These are phyloP conservation scores for Rhinocladiella mackenziei DNA, from an alignment of 2,329 filamentous ascomycete genomes.

Conservation along the genomic window DNA sequence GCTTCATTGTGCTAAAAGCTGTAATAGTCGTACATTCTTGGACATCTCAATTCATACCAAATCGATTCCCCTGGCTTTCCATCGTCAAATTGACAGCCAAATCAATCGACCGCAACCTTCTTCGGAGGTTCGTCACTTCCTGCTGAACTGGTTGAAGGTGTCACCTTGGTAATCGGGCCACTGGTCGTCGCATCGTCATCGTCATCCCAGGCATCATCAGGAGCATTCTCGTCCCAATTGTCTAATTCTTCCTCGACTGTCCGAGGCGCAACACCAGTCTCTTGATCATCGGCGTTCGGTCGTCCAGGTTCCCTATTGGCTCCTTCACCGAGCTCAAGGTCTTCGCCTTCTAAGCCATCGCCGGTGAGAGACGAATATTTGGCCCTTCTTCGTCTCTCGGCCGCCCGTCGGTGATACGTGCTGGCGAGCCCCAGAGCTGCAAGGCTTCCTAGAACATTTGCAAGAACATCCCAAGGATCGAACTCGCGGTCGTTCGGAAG, in stretches of 20 bases:
- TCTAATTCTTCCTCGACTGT: constrained; percentile 78
- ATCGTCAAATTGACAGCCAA: neutral
- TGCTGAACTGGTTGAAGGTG: constrained; percentile 28
- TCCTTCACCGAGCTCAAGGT: constrained; percentile 65
- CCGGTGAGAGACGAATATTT: constrained; percentile 67
- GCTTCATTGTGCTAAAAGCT: constrained; percentile 3
- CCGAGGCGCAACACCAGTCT: constrained; percentile 32
- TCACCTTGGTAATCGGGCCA: constrained; percentile 29
- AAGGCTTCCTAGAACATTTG: constrained; percentile 77
- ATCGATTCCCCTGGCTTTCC: neutral
- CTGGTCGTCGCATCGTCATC: constrained; percentile 44
- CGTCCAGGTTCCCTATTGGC: constrained; percentile 9
- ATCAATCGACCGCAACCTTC: constrained; percentile 28
- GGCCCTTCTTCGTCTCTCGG: constrained; percentile 74
- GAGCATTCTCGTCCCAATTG: constrained; percentile 86
- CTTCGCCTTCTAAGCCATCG: constrained; percentile 46
- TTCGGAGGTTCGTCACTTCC: constrained; percentile 29
- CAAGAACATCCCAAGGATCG: constrained; percentile 80
- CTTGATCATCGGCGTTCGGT: constrained; percentile 18
- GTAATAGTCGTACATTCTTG: constrained; percentile 13
- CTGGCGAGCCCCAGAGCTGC: constrained; percentile 68
- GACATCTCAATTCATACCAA: constrained; percentile 3
- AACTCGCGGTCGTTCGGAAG: constrained; percentile 69
- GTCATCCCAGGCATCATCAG: constrained; percentile 59
- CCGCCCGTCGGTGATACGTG: constrained; percentile 94